Evolutionary conservation across 2,329 filamentous ascomycete species (phyloP), one percentile per base, ranked within the genome.

Genomic region (Saccharata proteae): DNA sequence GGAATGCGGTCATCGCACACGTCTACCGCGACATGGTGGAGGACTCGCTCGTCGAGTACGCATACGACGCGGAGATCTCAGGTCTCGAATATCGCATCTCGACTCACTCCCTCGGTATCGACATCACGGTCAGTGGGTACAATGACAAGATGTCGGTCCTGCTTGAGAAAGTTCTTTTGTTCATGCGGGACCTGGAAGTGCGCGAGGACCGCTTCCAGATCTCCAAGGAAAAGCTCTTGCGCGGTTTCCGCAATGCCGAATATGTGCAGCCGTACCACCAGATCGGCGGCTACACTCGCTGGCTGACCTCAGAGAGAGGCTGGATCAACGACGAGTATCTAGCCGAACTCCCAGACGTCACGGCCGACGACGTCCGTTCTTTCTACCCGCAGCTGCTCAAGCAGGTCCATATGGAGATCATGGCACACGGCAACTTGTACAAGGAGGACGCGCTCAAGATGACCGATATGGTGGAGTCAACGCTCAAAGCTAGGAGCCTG

Each of bases 131-230:
- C 3, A 77, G 75, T 16, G 90, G 90, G 0, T 98, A 96, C 61
- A 98, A 94, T 44, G 90, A 98, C 57, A 98, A 98, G 62, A 74
- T 98, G 47, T 67, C 80, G 0, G 84, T 94, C 1, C 68, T 98
- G 15, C 59, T 98, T 27, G 84, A 96, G 50, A 90, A 93, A 51
- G 82, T 96, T 4, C 63, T 93, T 16, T 60, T 75, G 9, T 85
- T 80, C 7, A 81, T 94, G 69, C 75, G 82, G 30, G 81, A 93
- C 45, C 64, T 96, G 4, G 74, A 85, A 21, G 70, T 96, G 43
- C 79, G 77, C 39, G 71, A 82, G n/a, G 85, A 92, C 34, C 75
- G 90, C 2, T 98, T 96, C 49, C 73, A 80, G 29, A 85, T 96
- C 43, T 74, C 93, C 55, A 92, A 93, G 52, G 90, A 98, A 54